These are phyloP conservation scores for Xylariaceae sp. DNA, from an alignment of 2,329 filamentous ascomycete genomes.

Conservation along the genomic window DNA sequence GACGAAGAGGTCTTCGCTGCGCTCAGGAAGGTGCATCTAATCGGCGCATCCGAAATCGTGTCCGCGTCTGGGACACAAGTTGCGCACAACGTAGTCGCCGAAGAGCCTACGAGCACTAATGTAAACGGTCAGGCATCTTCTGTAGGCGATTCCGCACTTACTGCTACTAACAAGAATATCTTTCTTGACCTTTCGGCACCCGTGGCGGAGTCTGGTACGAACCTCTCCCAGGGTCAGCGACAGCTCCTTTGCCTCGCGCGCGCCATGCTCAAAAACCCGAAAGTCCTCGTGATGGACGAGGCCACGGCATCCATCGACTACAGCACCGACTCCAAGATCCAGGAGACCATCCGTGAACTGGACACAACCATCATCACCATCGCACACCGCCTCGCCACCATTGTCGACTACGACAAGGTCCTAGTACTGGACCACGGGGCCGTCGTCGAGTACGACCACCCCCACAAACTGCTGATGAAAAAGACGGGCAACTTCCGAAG, in stretches of 20 bases:
- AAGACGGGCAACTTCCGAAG: conserved; percentile 59
- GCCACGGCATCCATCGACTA: conserved; percentile 98
- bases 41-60: conserved; percentile 54
- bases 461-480: conserved; percentile 72
- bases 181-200: conserved; percentile 82
- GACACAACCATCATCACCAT: conserved; percentile 94
- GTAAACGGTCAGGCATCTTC: conserved; percentile 17
- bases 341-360: conserved; percentile 91
- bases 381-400: conserved; percentile 90
- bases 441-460: conserved; percentile 87
- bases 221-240: conserved; percentile 91
- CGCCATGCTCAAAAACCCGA: conserved; percentile 84
- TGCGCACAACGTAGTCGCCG: conserved; percentile 10
- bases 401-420: conserved; percentile 97
- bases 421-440: conserved; percentile 85
- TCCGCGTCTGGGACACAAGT: conserved; percentile 20
- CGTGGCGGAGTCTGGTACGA: conserved; percentile 86
- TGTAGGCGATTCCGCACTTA: conserved; percentile 28
- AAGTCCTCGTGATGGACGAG: conserved; percentile 98
- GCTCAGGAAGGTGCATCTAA: conserved; percentile 82
- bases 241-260: conserved; percentile 92
- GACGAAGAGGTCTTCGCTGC: conserved; percentile 88
- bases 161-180: conserved; percentile 83
- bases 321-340: conserved; percentile 90
- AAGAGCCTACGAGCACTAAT: conserved; percentile 7